A percentile compares a stretch with the other conserved stretches of the same genome.
phyloP scores from a whole-genome alignment of 345 rosid genomes.

The Camelina laxa region DNA sequence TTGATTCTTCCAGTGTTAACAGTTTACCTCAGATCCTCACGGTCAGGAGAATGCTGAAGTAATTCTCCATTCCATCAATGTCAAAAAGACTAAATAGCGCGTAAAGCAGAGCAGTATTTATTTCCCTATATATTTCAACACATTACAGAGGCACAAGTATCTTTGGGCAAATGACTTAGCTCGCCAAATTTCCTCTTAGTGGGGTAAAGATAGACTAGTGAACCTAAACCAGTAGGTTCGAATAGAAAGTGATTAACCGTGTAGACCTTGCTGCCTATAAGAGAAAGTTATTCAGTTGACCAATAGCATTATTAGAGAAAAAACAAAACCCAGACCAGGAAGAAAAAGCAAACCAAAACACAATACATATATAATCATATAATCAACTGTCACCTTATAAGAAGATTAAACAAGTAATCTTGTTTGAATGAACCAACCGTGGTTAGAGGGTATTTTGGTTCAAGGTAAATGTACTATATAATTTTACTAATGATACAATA shows the following conservation, averaged over 20 bases:
- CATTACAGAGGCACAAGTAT: neutral
- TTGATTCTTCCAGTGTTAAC: neutral
- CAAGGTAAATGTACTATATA: neutral
- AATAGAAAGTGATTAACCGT: neutral
- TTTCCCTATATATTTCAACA: neutral
- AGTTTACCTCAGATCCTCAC: neutral
- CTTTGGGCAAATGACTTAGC: neutral
- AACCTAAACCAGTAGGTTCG: neutral
- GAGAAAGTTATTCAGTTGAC: neutral
- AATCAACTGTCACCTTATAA: neutral
- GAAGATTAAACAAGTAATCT: neutral
- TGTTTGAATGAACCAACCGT: neutral
- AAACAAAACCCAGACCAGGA: neutral
- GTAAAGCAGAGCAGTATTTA: neutral
- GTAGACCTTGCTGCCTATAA: neutral
- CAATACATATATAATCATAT: neutral
- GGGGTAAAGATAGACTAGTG: neutral
- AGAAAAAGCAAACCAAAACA: neutral
- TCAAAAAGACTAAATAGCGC: neutral
- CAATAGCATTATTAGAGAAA: slow-evolving; percentile 1
- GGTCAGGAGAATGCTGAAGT: neutral
- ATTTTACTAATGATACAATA: slow-evolving; percentile 27
- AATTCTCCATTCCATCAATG: neutral
- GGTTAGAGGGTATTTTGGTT: neutral
- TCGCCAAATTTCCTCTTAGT: neutral